Percentiles rank a stretch among this genome's conserved stretches.
phyloP scores from a whole-genome alignment of 306 rosid genomes.

The Glycyrrhiza uralensis region DNA sequence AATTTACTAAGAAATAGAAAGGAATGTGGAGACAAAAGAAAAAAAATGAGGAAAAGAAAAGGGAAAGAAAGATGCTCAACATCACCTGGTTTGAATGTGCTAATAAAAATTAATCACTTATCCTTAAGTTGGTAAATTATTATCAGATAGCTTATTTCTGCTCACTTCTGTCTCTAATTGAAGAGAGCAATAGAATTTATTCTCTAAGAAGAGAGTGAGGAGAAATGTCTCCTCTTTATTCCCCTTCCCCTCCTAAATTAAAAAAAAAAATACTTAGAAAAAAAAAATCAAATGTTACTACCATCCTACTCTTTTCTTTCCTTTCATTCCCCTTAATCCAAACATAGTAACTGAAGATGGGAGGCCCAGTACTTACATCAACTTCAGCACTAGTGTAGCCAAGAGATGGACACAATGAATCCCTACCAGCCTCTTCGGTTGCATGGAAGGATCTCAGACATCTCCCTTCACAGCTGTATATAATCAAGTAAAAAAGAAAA shows the following conservation, averaged over 20 bases:
- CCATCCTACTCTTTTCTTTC: not conserved
- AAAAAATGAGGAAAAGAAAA: not conserved
- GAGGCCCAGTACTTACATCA: slow-evolving; percentile 31
- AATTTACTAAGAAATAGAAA: not conserved
- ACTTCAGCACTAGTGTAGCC: slow-evolving; percentile 42
- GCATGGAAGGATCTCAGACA: slow-evolving; percentile 76
- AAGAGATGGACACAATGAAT: slow-evolving; percentile 47
- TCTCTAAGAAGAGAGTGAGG: not conserved
- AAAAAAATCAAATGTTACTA: not conserved
- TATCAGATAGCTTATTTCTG: not conserved
- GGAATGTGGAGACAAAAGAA: not conserved
- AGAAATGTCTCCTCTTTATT: not conserved
- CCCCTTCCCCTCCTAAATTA: not conserved
- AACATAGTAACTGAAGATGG: not conserved
- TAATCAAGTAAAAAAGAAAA: not conserved
- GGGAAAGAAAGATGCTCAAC: not conserved
- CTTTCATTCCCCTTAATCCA: not conserved
- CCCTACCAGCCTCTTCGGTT: slow-evolving; percentile 33
- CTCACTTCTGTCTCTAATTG: not conserved
- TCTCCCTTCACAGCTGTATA: slow-evolving; percentile 60
- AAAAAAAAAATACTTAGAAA: not conserved
- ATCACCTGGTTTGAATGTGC: not conserved
- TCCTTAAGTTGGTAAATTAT: slow-evolving; percentile 5
- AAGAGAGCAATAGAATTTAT: not conserved
- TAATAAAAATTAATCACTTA: not conserved